A percentile compares a stretch with the other conserved stretches of the same genome.
Conservation (phyloP, 2,329 filamentous ascomycete genomes). For the Talaromyces funiculosus region DNA sequence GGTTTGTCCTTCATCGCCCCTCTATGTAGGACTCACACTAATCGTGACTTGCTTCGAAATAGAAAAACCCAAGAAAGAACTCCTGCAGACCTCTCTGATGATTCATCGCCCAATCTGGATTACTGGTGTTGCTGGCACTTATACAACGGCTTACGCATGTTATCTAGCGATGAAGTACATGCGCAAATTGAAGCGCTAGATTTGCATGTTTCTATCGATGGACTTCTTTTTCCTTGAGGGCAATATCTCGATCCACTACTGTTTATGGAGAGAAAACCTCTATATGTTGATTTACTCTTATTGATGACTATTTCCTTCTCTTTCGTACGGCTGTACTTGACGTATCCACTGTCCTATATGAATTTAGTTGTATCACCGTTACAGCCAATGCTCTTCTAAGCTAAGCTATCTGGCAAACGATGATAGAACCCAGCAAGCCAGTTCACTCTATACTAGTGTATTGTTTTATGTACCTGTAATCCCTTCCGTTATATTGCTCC, state of each 20-base stretch:
- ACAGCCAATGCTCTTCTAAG: too few species aligned
- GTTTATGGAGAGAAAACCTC: neutral
- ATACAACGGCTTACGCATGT: constrained; percentile 11
- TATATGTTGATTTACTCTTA: neutral
- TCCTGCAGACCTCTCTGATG: constrained; percentile 11
- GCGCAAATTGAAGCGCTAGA: constrained; percentile 6
- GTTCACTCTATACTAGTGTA: neutral
- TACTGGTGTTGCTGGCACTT: constrained; percentile 8
- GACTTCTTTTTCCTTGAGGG: neutral
- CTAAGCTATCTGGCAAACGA: neutral
- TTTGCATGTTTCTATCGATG: neutral
- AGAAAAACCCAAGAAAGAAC: constrained; percentile 13
- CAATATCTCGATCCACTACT: neutral
- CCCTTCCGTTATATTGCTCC: neutral
- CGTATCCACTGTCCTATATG: neutral
- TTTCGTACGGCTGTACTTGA: neutral
- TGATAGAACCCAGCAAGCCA: neutral
- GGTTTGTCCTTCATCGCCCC: neutral
- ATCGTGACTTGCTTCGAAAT: neutral
- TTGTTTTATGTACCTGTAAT: neutral
- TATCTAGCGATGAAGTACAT: constrained; percentile 5
- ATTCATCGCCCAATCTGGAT: constrained; percentile 13
- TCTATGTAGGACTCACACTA: neutral
- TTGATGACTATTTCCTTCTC: neutral
- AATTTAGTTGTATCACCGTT: neutral